Evolutionary conservation across 208 protist genomes (phyloP).

Genomic region (Sergeia podlipaevii): DNA sequence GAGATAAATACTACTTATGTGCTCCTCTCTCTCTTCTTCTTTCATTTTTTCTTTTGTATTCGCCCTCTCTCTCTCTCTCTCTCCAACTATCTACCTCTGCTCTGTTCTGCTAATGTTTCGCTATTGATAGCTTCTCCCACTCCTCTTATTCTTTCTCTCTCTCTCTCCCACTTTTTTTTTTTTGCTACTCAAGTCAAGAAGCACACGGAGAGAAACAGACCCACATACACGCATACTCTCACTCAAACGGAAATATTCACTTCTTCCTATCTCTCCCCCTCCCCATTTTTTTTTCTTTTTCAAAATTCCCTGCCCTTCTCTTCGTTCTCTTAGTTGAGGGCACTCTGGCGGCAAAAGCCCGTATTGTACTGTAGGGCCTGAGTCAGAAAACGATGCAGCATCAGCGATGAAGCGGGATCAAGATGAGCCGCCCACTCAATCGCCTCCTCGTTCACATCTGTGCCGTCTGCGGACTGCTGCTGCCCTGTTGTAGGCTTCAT

Average conservation of each 20-base stretch:
- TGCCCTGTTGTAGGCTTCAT: slow-evolving; percentile 44
- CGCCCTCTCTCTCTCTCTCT: slow-evolving; percentile 1
- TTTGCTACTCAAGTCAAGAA: background rate
- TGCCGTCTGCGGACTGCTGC: slow-evolving; percentile 33
- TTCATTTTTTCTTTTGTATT: background rate
- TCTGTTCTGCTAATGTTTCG: no score
- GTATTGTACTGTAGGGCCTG: slow-evolving; percentile 82
- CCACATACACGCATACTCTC: background rate
- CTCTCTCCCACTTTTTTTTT: slow-evolving; percentile 9
- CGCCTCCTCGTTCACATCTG: slow-evolving; percentile 47
- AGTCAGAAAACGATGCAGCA: slow-evolving; percentile 83
- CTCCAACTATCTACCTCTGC: no score
- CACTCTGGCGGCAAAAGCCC: slow-evolving; percentile 41
- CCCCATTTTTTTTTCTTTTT: slow-evolving; percentile 11
- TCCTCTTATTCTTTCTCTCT: no score
- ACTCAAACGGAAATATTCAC: background rate
- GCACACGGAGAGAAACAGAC: background rate
- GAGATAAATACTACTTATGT: no score
- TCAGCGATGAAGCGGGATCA: slow-evolving; percentile 74
- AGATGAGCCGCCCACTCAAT: slow-evolving; percentile 70
- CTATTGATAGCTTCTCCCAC: no score
- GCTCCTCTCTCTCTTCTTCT: background rate
- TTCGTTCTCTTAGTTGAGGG: background rate
- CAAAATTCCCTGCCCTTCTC: background rate
- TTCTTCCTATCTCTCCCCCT: background rate